A percentile compares a stretch with the other conserved stretches of the same genome.
Conservation (phyloP, 345 rosid species). For the Diplotaxis tenuifolia region DNA sequence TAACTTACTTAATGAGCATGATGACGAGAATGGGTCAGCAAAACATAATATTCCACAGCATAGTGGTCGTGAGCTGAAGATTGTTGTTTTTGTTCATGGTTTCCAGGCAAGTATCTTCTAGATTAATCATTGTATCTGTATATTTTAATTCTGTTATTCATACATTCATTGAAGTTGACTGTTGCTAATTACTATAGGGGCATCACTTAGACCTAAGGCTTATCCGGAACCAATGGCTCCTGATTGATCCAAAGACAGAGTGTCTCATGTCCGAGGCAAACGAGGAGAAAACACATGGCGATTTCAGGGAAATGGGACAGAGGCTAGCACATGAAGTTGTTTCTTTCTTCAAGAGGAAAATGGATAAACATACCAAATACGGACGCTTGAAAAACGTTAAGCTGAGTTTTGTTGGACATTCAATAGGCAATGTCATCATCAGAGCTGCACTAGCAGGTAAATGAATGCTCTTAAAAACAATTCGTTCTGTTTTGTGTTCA, state of each 20-base stretch:
- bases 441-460: constrained; percentile 85
- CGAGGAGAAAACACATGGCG: constrained; percentile 92
- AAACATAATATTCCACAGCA: constrained; percentile 35
- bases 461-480: background rate
- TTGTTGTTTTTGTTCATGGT: constrained; percentile 92
- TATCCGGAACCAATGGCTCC: constrained; percentile 93
- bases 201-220: constrained; percentile 97
- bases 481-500: background rate
- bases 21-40: constrained; percentile 41
- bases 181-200: constrained; percentile 48
- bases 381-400: constrained; percentile 61
- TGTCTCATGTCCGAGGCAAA: constrained; percentile 95
- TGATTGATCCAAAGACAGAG: constrained; percentile 84
- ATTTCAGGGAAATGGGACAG: constrained; percentile 93
- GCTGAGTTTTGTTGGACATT: constrained; percentile 96
- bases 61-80: constrained; percentile 64
- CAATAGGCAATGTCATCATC: constrained; percentile 89
- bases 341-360: constrained; percentile 71
- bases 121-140: constrained; percentile 1
- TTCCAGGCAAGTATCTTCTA: constrained; percentile 72
- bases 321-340: constrained; percentile 88
- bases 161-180: background rate
- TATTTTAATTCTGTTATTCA: background rate
- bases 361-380: constrained; percentile 68
- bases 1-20: constrained; percentile 30